Evolutionary conservation across 768 basidiomycete species (phyloP), one percentile per base, ranked within the genome.

Genomic region (Mycena galericulata): DNA sequence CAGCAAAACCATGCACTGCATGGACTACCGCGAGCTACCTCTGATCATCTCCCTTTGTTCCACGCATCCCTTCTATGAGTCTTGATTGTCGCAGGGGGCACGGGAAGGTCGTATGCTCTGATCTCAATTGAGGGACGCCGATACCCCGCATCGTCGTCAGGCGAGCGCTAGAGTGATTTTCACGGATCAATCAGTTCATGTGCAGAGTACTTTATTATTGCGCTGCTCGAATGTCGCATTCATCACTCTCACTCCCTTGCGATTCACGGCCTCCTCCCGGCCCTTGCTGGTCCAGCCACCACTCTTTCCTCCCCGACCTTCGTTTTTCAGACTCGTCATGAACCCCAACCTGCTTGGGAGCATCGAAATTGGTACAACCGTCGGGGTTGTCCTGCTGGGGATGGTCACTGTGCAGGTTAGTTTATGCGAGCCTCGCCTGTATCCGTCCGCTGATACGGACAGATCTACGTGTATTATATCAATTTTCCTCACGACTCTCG

Each of bases 391-490:
- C 5, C 62, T 72, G 1, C 55, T 72, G 14, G 70, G 70, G 12
- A 68, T 68, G 70, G 51, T 62, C n/a, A 68, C 67, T 8, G 67
- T 72, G 18, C 70, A 70, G 59, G 68, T 61, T 17, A 12, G 58
- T 43, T 27, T 43, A 7, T n/a, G n/a, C n/a, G n/a, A n/a, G n/a
- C 34, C 20, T 45, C 29, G 22, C 22, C 14, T 1, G 4, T 22
- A 17, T 12, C 22, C 46, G 22, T n/a, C 18, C 15, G 3, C 26
- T 24, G 15, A 30, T 27, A 29, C 5, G n/a, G 27, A 1, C 46
- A 72, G 70, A 65, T 65, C 36, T 72, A 67, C 34, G 70, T 72
- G 5, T 72, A 72, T 45, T 72, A 65, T 34, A 26, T 43, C 30
- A 68, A 72, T 54, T 72, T 72, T 27, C 65, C 66, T 3, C 55